A percentile compares a stretch with the other conserved stretches of the same genome.
Evolutionary conservation across 2,329 filamentous ascomycete species (phyloP).

Genomic region (Aspergillus uvarum): DNA sequence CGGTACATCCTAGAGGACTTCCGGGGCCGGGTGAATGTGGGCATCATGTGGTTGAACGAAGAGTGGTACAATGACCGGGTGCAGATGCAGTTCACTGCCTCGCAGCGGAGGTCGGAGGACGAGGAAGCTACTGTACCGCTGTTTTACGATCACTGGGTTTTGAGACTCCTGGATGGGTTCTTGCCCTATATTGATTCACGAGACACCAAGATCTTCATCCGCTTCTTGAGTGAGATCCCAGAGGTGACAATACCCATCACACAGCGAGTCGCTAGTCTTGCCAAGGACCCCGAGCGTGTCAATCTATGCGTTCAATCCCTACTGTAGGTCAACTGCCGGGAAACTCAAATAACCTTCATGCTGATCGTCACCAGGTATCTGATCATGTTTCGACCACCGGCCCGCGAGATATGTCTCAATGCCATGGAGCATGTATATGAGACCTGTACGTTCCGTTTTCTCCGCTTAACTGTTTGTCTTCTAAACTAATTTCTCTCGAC

Average conservation of each 20-base stretch:
- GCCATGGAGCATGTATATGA: conserved; percentile 59
- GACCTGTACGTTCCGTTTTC: conserved; percentile 44
- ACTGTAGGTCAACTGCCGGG: conserved; percentile 43
- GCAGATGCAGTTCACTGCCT: conserved; percentile 46
- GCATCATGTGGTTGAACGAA: conserved; percentile 91
- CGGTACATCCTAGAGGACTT: conserved; percentile 90
- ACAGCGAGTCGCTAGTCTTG: conserved; percentile 65
- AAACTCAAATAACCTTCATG: neutral
- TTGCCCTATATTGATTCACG: conserved; percentile 86
- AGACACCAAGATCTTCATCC: conserved; percentile 78
- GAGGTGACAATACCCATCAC: conserved; percentile 72
- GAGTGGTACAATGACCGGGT: conserved; percentile 94
- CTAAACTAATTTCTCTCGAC: conserved; percentile 4
- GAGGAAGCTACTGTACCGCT: conserved; percentile 47
- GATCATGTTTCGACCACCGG: conserved; percentile 60
- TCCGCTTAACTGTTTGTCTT: neutral
- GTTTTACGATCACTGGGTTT: conserved; percentile 76
- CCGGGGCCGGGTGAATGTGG: conserved; percentile 81
- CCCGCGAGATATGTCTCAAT: conserved; percentile 57
- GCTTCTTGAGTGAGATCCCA: conserved; percentile 89
- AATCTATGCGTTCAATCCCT: conserved; percentile 58
- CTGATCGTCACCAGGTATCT: conserved; percentile 47
- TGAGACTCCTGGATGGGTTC: conserved; percentile 84
- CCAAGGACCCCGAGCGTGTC: conserved; percentile 63
- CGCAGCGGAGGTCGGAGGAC: conserved; percentile 44